Evolutionary conservation across 1,284 basidiomycete genomes (phyloP), one percentile per base, ranked within the genome.

Genomic region (Psilocybe mexicana): DNA sequence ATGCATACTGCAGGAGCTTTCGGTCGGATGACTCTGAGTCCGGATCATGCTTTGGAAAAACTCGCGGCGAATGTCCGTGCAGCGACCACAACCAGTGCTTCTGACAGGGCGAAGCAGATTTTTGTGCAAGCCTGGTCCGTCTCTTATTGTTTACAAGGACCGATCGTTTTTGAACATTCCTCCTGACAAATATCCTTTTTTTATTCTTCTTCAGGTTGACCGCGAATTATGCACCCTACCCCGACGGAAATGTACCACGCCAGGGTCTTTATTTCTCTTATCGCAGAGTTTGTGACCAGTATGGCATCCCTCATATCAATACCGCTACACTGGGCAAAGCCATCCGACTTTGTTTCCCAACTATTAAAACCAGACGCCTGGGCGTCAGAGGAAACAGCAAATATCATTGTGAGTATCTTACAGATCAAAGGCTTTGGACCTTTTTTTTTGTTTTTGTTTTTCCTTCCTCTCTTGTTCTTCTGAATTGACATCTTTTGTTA

Each of bases 291-390:
- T 96, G 93, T 74, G 90, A 93, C 75, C 87, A 91, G 74, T 92
- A 94, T 74, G 87, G 89, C 52, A 92, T 94, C 64, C 91, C 91
- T 60, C 92, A 94, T 69, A 93, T 96, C 78, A 96, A 95, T 78
- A 93, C 94, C 43, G 94, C 94, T 61, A 94, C 93, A 3, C 82
- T 96, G 66, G 94, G 94, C 62, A 96, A 97, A 76, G 93, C 93
- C 51, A 94, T 97, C 67, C 83, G 93, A 61, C 84, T 92, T 57
- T 94, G 92, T 73, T 97, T 94, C 77, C 92, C 93, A 46, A 91
- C 90, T 64, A 94, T 97, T 82, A 94, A 94, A 82, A 96, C 94
- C 46, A 83, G 94, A 64, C 87, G 94, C 58, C 75, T 96, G 58
- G 94, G 94, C 58, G 93, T 94, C 57, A 80, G 94, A 71, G 94